These are phyloP conservation scores for Mucor mucedo DNA, from an alignment of 371 early-diverging fungal species.

Conservation along the genomic window DNA sequence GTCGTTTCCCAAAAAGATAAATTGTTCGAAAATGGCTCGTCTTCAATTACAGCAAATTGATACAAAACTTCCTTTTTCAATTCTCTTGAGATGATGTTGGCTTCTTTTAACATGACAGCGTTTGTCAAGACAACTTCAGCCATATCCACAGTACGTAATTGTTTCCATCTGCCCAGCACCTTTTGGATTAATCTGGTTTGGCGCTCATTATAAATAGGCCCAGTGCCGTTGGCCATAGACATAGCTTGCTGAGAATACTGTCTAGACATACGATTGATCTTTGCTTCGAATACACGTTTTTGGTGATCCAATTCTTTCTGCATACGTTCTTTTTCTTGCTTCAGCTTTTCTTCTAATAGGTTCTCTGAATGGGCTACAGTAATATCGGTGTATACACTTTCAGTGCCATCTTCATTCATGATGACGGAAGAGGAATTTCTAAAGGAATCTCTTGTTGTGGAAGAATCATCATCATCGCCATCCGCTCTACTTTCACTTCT, in stretches of 20 bases:
- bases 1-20: slow-evolving; percentile 69
- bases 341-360: slow-evolving; percentile 56
- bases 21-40: slow-evolving; percentile 57
- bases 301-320: slow-evolving; percentile 59
- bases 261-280: slow-evolving; percentile 50
- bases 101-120: slow-evolving; percentile 82
- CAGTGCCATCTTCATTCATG: slow-evolving; percentile 45
- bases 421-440: slow-evolving; percentile 42
- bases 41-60: slow-evolving; percentile 78
- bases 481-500: slow-evolving; percentile 62
- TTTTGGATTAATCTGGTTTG: slow-evolving; percentile 58
- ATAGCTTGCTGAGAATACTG: slow-evolving; percentile 46
- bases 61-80: slow-evolving; percentile 78
- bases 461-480: slow-evolving; percentile 55
- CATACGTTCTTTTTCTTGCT: slow-evolving; percentile 60
- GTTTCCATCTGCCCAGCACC: slow-evolving; percentile 64
- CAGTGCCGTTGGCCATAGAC: slow-evolving; percentile 29
- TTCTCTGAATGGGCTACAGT: slow-evolving; percentile 34
- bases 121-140: slow-evolving; percentile 75
- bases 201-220: slow-evolving; percentile 39
- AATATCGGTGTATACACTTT: slow-evolving; percentile 51
- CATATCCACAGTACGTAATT: slow-evolving; percentile 70
- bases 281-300: slow-evolving; percentile 52
- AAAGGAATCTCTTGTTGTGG: slow-evolving; percentile 52
- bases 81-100: slow-evolving; percentile 85